Evolutionary conservation across 108 stramenopile genomes (phyloP), one percentile per base, ranked within the genome.

Genomic region (Fistulifera pelliculosa): DNA sequence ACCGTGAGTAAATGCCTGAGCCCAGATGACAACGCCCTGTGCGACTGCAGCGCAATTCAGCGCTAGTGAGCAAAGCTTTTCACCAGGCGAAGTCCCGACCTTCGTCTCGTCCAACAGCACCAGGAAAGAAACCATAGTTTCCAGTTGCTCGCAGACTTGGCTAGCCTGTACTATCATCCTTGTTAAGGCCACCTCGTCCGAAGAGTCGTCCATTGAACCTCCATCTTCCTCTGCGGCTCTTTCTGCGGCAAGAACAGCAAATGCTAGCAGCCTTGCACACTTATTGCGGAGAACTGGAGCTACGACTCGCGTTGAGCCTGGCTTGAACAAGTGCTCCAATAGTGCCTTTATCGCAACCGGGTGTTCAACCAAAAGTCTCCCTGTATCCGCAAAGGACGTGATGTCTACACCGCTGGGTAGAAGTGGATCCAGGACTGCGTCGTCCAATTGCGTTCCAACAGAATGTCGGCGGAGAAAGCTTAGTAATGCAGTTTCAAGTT

Each of bases 111-210:
- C 31, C 31, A 35, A 35, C 3, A 35, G 31, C 7, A 83, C 90
- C 16, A 77, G 64, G 54, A 91, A 87, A 41, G 77, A 78, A n/a
- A 87, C 85, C 83, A 87, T 85, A 31, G 64, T 81, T 52, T 85
- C 85, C 1, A 91, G 56, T 50, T 73, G 76, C 39, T 91, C 85
- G 26, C 90, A 91, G 27, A 91, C 49, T 43, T 86, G 74, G 49
- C 78, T 76, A 3, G 75, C 90, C 24, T 80, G 68, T 16, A 79
- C 51, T 0, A 84, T 50, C 49, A 54, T 71, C 22, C 52, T 47
- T 49, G 67, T 70, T 23, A 83, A 47, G 6, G 52, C 60, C 35
- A 77, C 79, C 45, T 80, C 83, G 55, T 83, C 79, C 43, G 47
- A 59, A 15, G 27, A 43, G 22, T 52, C 60, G 24, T 25, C 48